phyloP scores from a whole-genome alignment of 148 eudicot species.

The Persicaria tinctoria region DNA sequence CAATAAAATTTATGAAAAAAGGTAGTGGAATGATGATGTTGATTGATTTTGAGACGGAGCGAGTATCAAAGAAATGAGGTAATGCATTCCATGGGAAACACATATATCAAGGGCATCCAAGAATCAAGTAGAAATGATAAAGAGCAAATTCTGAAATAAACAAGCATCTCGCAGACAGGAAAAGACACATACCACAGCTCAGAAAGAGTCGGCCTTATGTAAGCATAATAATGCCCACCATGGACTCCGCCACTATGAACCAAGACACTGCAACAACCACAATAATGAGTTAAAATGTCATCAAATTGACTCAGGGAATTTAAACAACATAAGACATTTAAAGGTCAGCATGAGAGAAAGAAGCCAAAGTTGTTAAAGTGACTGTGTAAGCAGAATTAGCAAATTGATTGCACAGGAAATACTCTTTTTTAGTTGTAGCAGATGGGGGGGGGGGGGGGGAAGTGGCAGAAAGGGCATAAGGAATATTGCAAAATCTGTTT shows the following conservation, averaged over 20 bases:
- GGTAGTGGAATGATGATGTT: too few species aligned
- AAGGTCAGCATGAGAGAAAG: background rate
- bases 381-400: background rate
- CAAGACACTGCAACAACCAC: conserved; percentile 61
- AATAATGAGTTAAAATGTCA: background rate
- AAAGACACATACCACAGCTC: conserved; percentile 65
- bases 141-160: conserved; percentile 1
- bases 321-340: background rate
- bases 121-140: background rate
- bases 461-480: background rate
- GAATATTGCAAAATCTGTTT: background rate
- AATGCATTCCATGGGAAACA: background rate
- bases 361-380: background rate
- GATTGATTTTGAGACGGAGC: too few species aligned
- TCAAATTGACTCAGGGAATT: background rate
- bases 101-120: background rate
- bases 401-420: background rate
- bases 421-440: background rate
- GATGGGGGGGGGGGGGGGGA: background rate
- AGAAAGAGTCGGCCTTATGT: conserved; percentile 77
- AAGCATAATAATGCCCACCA: conserved; percentile 97
- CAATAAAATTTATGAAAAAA: too few species aligned
- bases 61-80: background rate
- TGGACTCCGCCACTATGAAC: conserved; percentile 97
- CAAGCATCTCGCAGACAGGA: background rate